Evolutionary conservation across 257 asterid genomes (phyloP), one percentile per base, ranked within the genome.

Genomic region (Plectranthus barbatus): DNA sequence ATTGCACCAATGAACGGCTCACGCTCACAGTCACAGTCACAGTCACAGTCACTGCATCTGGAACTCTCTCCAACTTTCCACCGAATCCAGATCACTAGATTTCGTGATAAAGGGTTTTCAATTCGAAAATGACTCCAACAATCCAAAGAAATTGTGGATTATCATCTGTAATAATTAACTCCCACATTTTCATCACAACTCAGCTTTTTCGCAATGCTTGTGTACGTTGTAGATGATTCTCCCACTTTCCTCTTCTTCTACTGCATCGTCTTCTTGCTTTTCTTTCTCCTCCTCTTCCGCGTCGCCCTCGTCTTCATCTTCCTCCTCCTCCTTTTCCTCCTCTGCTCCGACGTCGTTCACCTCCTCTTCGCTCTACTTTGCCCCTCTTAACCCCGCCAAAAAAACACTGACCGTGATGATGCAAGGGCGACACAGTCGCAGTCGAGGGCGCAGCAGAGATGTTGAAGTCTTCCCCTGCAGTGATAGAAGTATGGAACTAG

Each of bases 301-400:
- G 62, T 74, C 23, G 46, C 39, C 50, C 18, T 63, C 1, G 67
- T 56, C 53, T 36, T 70, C 57, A 12, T 77, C 55, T 67, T 66
- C 52, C 54, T 74, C 57, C 8, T 74, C 31, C 63, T 77, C 62
- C 66, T 77, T 9, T 48, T 71, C 12, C 60, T 70, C 77, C 72
- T 77, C 72, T 74, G 77, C 72, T 56, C 64, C 59, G 69, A 62
- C 60, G 11, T 74, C 51, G 82, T 69, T 29, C 64, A 77, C 71
- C 78, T 77, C 31, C 24, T 77, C 67, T 49, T 51, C 11, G 42
- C 50, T 12, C 53, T 67, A 62, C 21, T 68, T n/a, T 69, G 45
- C 56, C 67, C 64, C 2, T 4, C 17, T 13, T 42, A 40, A 4
- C 6, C 0, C 4, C 3, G 4, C n/a, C n/a, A n/a, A n/a, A n/a